Conservation (phyloP, 2,329 filamentous ascomycete species). For the Aspergillus jensenii region DNA sequence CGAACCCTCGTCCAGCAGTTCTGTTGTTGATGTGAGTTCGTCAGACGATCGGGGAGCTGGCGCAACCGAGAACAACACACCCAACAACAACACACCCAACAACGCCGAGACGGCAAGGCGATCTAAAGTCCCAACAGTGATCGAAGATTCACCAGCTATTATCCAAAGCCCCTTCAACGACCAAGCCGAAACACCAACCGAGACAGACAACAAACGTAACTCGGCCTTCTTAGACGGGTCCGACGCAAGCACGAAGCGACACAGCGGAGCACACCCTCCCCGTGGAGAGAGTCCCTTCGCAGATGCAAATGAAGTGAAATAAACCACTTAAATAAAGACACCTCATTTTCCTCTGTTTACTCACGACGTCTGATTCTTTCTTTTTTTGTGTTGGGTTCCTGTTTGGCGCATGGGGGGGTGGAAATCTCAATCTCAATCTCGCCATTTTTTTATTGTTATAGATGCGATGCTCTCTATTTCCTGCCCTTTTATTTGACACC, state of each 20-base stretch:
- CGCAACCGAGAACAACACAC: constrained; percentile 8
- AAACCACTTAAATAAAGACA: constrained; percentile 3
- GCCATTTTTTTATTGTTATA: neutral
- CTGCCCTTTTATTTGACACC: neutral
- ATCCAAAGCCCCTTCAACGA: constrained; percentile 31
- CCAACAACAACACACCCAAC: constrained; percentile 18
- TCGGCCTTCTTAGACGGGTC: constrained; percentile 19
- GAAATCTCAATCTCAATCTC: neutral
- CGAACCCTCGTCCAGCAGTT: constrained; percentile 13
- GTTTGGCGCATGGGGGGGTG: constrained; percentile 12
- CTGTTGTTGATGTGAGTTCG: constrained; percentile 32
- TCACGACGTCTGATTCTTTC: constrained; percentile 5
- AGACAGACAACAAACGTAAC: constrained; percentile 21
- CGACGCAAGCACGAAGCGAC: constrained; percentile 35
- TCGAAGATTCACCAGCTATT: constrained; percentile 28
- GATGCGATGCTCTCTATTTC: constrained; percentile 1
- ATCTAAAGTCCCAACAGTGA: constrained; percentile 26
- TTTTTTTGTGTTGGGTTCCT: constrained; percentile 1
- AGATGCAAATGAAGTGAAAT: constrained; percentile 45
- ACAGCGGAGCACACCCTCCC: constrained; percentile 27
- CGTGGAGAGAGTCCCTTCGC: constrained; percentile 45
- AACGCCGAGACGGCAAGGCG: constrained; percentile 21
- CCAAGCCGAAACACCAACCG: constrained; percentile 24
- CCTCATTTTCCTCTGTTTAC: constrained; percentile 6
- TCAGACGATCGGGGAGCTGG: constrained; percentile 31